phyloP scores from a whole-genome alignment of 73 alveolate genomes.

The Urostyla sp. region DNA sequence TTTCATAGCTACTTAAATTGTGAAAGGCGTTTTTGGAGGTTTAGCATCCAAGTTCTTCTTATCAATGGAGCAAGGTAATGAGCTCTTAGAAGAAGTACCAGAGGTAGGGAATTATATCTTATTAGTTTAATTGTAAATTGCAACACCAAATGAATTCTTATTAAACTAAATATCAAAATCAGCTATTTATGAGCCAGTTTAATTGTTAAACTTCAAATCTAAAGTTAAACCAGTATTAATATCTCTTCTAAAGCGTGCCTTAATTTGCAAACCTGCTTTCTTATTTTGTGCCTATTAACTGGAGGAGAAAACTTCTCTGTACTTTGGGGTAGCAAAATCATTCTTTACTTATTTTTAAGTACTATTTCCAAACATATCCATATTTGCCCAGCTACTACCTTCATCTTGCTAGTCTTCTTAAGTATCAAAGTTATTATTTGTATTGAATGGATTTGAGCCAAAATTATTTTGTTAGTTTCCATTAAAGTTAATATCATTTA shows the following conservation, averaged over 20 bases:
- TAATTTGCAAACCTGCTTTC: slow-evolving; percentile 74
- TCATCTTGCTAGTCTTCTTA: slow-evolving; percentile 1
- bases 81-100: not conserved
- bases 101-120: not conserved
- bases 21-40: slow-evolving; percentile 82
- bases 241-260: slow-evolving; percentile 75
- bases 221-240: slow-evolving; percentile 41
- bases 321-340: slow-evolving; percentile 68
- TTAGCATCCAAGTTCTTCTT: slow-evolving; percentile 39
- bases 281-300: slow-evolving; percentile 66
- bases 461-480: slow-evolving; percentile 8
- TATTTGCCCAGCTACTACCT: slow-evolving; percentile 38
- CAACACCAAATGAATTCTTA: slow-evolving; percentile 65
- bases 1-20: slow-evolving; percentile 82
- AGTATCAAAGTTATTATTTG: not conserved
- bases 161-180: slow-evolving; percentile 71
- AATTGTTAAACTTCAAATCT: slow-evolving; percentile 42
- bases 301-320: slow-evolving; percentile 67
- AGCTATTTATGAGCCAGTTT: not conserved
- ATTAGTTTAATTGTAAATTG: slow-evolving; percentile 45
- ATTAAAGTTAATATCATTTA: not conserved
- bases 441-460: not conserved
- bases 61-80: slow-evolving; percentile 33
- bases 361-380: slow-evolving; percentile 4
- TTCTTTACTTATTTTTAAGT: not conserved